Evolutionary conservation across 306 rosid genomes (phyloP).

Genomic region (Urtica urens): DNA sequence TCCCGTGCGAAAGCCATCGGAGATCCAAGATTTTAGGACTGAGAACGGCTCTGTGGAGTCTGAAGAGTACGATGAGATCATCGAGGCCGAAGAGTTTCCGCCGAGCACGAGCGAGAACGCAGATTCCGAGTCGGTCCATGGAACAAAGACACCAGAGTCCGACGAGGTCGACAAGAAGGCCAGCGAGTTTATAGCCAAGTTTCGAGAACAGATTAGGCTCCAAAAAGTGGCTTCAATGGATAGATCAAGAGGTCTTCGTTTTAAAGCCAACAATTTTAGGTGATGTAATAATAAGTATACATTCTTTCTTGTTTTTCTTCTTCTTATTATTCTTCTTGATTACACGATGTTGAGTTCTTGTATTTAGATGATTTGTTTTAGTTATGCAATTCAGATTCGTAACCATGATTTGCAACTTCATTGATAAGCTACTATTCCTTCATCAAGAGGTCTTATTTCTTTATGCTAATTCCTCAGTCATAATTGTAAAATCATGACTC

Average conservation of each 20-base stretch:
- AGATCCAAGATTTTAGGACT: constrained; percentile 22
- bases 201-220: constrained; percentile 81
- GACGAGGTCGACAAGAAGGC: constrained; percentile 92
- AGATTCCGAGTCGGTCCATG: constrained; percentile 23
- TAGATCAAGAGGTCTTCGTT: constrained; percentile 48
- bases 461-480: too few species aligned
- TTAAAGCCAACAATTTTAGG: constrained; percentile 12
- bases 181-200: constrained; percentile 85
- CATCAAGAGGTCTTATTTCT: too few species aligned
- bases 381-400: too few species aligned
- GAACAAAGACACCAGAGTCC: constrained; percentile 41
- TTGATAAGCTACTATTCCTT: too few species aligned
- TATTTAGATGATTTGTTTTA: too few species aligned
- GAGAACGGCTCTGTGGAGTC: constrained; percentile 18
- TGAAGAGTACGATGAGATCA: constrained; percentile 25
- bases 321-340: too few species aligned
- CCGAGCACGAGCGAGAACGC: constrained; percentile 40
- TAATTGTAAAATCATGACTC: too few species aligned
- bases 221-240: constrained; percentile 65
- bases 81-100: constrained; percentile 23
- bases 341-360: too few species aligned
- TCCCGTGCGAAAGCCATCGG: constrained; percentile 24
- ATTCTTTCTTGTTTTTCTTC: too few species aligned
- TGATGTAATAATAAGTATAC: too few species aligned
- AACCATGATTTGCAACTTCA: too few species aligned